Conservation (phyloP, 106 monocot species). For the Triglochin maritima region DNA sequence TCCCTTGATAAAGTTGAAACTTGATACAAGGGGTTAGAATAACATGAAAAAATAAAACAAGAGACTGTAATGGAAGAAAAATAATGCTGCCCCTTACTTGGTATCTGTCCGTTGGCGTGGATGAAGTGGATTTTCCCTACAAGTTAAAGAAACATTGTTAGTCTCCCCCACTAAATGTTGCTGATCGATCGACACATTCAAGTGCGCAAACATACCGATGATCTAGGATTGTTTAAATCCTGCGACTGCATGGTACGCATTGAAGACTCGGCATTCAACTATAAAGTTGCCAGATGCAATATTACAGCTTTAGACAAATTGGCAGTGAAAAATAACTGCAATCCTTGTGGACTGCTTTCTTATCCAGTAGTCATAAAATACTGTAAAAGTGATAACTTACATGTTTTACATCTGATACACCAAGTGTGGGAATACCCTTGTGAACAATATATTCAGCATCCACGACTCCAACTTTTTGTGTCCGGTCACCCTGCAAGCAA, state of each 20-base stretch:
- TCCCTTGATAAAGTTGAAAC: neutral
- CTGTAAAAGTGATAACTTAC: neutral
- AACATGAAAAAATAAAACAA: neutral
- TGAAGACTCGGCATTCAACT: neutral
- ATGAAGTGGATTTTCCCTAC: no score
- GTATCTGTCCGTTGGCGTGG: no score
- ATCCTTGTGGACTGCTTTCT: no score
- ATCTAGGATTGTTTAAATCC: constrained; percentile 1
- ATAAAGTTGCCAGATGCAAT: neutral
- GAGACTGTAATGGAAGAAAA: no score
- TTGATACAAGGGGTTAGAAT: neutral
- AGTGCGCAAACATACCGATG: neutral
- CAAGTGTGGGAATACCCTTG: constrained; percentile 69
- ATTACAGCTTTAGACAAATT: neutral
- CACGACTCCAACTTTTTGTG: constrained; percentile 63
- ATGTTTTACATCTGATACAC: constrained; percentile 15
- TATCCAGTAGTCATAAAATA: no score
- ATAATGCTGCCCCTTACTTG: no score
- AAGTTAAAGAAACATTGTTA: no score
- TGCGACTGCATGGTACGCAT: neutral
- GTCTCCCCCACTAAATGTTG: no score
- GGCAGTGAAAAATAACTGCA: neutral
- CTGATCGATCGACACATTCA: no score
- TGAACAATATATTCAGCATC: constrained; percentile 79
- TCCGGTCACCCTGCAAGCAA: constrained; percentile 57